Evolutionary conservation across 352 stramenopile genomes (phyloP).

Genomic region (Pythium monospermum): DNA sequence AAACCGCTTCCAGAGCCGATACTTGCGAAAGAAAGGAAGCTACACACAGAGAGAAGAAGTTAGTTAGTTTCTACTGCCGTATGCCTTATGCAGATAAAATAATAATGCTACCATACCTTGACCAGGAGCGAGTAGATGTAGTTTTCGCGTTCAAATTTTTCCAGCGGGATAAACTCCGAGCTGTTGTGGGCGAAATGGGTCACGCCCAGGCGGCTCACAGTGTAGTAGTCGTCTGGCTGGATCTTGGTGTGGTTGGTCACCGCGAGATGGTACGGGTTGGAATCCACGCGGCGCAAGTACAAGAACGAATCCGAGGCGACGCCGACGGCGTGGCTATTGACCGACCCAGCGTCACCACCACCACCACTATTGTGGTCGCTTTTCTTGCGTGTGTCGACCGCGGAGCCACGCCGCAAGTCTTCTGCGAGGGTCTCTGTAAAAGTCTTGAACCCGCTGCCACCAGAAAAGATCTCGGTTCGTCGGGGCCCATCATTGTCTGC

Average conservation of each 20-base stretch:
- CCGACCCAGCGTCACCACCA: not conserved
- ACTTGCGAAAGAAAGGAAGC: conserved; percentile 88
- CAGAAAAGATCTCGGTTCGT: conserved; percentile 42
- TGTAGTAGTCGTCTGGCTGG: conserved; percentile 86
- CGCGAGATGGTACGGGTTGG: conserved; percentile 72
- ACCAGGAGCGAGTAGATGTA: conserved; percentile 82
- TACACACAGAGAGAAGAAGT: conserved; percentile 13
- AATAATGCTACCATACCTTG: no score
- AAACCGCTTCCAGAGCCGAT: conserved; percentile 90
- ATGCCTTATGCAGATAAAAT: not conserved
- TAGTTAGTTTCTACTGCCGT: not conserved
- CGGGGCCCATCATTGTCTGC: not conserved
- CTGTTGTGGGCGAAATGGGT: conserved; percentile 80
- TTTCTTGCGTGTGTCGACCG: not conserved
- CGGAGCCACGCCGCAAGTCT: conserved; percentile 22
- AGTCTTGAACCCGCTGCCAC: conserved; percentile 43
- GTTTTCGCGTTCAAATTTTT: conserved; percentile 90
- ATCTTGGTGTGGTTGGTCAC: conserved; percentile 62
- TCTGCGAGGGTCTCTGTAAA: conserved; percentile 56
- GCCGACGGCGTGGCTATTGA: conserved; percentile 8
- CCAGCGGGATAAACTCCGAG: conserved; percentile 85
- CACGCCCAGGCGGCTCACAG: conserved; percentile 82
- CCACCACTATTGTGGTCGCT: not conserved
- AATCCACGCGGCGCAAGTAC: conserved; percentile 65
- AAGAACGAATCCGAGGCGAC: conserved; percentile 62